phyloP scores from a whole-genome alignment of 2,329 filamentous ascomycete genomes.

The Penicillium sp. region DNA sequence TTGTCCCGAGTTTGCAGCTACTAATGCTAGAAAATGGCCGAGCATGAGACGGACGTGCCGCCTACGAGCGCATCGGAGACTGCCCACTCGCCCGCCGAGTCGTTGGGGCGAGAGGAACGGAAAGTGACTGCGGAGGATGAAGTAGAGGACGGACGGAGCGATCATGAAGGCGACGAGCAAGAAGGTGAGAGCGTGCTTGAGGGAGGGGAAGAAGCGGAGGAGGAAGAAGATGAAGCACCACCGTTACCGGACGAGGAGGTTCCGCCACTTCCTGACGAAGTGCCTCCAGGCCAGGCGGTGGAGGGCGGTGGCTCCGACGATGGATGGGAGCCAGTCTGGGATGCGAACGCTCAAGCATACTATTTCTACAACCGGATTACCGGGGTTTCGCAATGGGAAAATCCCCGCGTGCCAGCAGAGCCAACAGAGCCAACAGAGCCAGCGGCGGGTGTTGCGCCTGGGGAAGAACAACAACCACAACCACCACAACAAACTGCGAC shows the following conservation, averaged over 20 bases:
- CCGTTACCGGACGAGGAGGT: conserved; percentile 40
- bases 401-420: conserved; percentile 64
- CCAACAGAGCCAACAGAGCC: conserved; percentile 38
- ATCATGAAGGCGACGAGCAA: background rate
- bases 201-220: background rate
- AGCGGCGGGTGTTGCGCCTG: conserved; percentile 18
- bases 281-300: conserved; percentile 35
- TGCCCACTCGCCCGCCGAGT: background rate
- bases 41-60: background rate
- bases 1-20: background rate
- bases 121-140: background rate
- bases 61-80: background rate
- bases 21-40: conserved; percentile 2
- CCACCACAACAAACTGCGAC: conserved; percentile 31
- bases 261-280: conserved; percentile 52
- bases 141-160: background rate
- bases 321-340: conserved; percentile 81
- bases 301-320: conserved; percentile 45
- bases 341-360: conserved; percentile 62
- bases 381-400: conserved; percentile 74
- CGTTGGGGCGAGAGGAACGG: background rate
- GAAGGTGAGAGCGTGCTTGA: background rate
- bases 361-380: conserved; percentile 86
- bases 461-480: background rate
- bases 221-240: conserved; percentile 25